Percentiles rank a stretch among this genome's conserved stretches.
Evolutionary conservation across 78 protist species (phyloP).

Genomic region (Monosiga brevicollis): DNA sequence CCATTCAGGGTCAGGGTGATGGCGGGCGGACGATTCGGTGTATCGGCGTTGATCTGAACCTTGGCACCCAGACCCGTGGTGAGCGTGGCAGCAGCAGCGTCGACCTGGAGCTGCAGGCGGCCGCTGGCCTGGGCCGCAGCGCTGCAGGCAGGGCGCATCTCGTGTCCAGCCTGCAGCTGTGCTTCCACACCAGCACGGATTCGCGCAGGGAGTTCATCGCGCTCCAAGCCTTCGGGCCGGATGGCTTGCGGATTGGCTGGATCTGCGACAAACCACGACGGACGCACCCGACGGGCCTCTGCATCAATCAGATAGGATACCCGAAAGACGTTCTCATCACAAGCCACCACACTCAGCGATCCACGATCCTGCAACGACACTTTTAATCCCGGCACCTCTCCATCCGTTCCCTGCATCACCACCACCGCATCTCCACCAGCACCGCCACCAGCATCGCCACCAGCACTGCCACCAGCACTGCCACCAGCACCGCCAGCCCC

Average conservation of each 20-base stretch:
- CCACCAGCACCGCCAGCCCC: not conserved
- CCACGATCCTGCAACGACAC: too few relatives aligned
- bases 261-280: not conserved
- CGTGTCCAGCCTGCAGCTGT: too few relatives aligned
- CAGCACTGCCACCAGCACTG: not conserved
- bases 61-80: too few relatives aligned
- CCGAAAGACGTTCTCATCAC: not conserved
- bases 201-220: too few relatives aligned
- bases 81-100: too few relatives aligned
- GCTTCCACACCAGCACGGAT: too few relatives aligned
- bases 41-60: not conserved
- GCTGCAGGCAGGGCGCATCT: too few relatives aligned
- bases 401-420: not conserved
- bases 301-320: not conserved
- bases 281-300: not conserved
- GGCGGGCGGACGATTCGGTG: not conserved
- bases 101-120: too few relatives aligned
- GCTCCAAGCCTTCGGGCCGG: not conserved
- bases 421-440: not conserved
- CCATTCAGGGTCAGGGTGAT: not conserved
- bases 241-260: not conserved
- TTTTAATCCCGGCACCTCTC: too few relatives aligned
- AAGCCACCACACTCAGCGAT: not conserved
- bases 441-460: not conserved
- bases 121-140: too few relatives aligned